Evolutionary conservation across 106 monocot genomes (phyloP), one percentile per base, ranked within the genome.

Genomic region (Dendrobium chrysotoxum): DNA sequence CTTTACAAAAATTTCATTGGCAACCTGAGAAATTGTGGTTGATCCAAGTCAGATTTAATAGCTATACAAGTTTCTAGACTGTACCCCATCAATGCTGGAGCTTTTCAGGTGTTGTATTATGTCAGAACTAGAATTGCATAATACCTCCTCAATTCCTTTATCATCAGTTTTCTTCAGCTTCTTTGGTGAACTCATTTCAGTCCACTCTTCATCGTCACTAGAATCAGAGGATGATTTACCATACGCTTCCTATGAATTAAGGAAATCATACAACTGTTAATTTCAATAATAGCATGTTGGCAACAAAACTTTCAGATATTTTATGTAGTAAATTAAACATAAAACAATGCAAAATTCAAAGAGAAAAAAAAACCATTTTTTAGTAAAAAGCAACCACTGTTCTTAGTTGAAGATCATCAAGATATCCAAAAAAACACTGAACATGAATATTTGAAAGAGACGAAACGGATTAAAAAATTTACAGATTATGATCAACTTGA

Each of bases 201-300:
- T 47, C 90, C 89, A 91, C 18, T 89, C 91, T 82, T 93, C 95
- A 88, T 93, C 93, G 40, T 93, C 88, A 79, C 90, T 91, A 55
- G 96, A 85, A 80, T 83, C 86, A 44, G 93, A 91, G 79, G 87
- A 89, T 65, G 35, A 35, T 46, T 91, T 85, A 42, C 88, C 91
- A 87, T 91, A 89, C 28, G 85, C 41, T 82, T 93, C 95, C 95
- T 93, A 76, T 85, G 78, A 85, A 78, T 78, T 38, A 21, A 67
- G 80, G 53, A 73, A 57, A 35, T 61, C 38, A 80, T 35, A 81
- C 35, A 23, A 28, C 26, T 25, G 10, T 76, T 70, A 70, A 70
- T 23, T 8, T 4, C 35, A 70, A 65, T 70, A 15, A 70, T 35
- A 5, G 70, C 3, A 35, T 0, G 4, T 11, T 70, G 28, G 70